Evolutionary conservation across 441 rosid genomes (phyloP), one percentile per base, ranked within the genome.

Genomic region (Dalechampia spathulata): DNA sequence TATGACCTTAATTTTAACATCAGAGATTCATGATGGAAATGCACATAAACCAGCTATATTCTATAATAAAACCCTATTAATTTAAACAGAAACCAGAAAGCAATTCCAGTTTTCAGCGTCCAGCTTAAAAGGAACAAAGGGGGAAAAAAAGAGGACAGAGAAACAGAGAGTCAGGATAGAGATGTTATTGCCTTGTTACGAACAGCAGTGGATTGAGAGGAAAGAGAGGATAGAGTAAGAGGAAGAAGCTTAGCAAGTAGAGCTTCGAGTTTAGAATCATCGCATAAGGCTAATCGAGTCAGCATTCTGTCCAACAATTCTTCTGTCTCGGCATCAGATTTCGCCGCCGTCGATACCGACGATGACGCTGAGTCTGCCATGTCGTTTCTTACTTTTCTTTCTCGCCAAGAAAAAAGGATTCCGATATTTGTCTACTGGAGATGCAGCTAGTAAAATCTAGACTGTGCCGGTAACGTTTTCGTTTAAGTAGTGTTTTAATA

Each of bases 241-340:
- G 96, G 96, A 20, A 88, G 95, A 56, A 88, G 90, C 64, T 78
- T 87, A 13, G 87, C 72, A 61, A 91, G 81, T 49, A 91, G 77
- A 48, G 77, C 34, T 63, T 86, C 63, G 67, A 91, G 91, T 54
- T 86, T 88, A 40, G 95, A 76, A 65, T 91, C 98, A 53, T 88
- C 96, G 63, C 95, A 88, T 32, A 87, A 85, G 38, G 98, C 96
- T 62, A 88, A 67, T 47, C 93, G 76, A 40, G 98, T 91, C 20
- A 88, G 78, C 96, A 91, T 88, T 44, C 95, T 89, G 74, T 91
- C 95, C 58, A 91, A 90, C 77, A 86, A 68, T 69, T 88, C 96
- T 58, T 85, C 96, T n/a, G 77, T 53, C 56, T 91, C 93, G 20
- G 60, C 76, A 20, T 84, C 96, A 38, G 98, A 77, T 63, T 66